Evolutionary conservation across 2,329 filamentous ascomycete genomes (phyloP), one percentile per base, ranked within the genome.

Genomic region (Ceratocystis cubensis): DNA sequence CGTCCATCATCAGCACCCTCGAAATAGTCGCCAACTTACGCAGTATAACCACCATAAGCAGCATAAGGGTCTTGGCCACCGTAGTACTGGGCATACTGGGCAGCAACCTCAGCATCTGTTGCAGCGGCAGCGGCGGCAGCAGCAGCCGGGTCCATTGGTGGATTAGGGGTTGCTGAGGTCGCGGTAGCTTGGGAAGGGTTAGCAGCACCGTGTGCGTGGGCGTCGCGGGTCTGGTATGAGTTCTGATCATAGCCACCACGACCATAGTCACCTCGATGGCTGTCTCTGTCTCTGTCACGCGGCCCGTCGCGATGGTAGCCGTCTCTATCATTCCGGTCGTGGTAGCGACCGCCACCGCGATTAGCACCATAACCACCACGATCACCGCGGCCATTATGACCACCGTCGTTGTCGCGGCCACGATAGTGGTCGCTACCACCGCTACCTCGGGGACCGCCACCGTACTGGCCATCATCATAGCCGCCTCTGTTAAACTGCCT

Each of bases 71-170:
- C 91, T 69, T 83, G 79, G 65, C 80, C 80, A 69, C 81, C 81
- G 69, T 92, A 93, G 75, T 95, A 94, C 74, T 91, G 88, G 2
- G 89, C 87, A 74, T 95, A 95, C 73, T 93, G 88, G 20, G 88
- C 85, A 64, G 84, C 84, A 74, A 94, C 94, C 71, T 95, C 88
- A 4, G 73, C 70, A 57, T 61, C 63, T 41, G 66, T 63, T 22
- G 63, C 62, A 2, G 63, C 62, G 1, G 61, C 61, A 48, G 61
- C 45, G 22, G 61, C 44, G 37, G 62, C 66, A 57, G 64, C 41
- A 48, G 65, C 41, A 28, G 64, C 61, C 50, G 56, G 61, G 13
- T 65, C 63, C 65, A 67, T 67, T 20, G 48, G 10, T 33, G 67
- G 48, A 15, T 72, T 70, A 7, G 70, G 71, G 15, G 73, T 71